Evolutionary conservation across 805 yeast species (phyloP), one percentile per base, ranked within the genome.

Genomic region (Saccharomycopsis sp.): DNA sequence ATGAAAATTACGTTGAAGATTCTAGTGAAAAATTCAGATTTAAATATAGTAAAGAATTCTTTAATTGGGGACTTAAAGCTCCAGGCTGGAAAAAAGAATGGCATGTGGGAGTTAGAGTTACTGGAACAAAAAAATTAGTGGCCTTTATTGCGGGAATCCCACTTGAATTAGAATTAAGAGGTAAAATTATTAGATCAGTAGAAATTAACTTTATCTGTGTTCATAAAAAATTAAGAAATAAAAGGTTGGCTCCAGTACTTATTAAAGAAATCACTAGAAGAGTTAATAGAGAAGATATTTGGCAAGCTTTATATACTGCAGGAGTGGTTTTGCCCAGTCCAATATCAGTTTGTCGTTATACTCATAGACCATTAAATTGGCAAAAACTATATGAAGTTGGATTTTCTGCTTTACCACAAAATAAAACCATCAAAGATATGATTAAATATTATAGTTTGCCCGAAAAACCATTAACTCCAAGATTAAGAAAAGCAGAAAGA

Each of bases 261-360:
- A 92, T 92, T 59, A 83, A 83, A 54, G 98, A 92, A 60, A 81
- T 92, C 49, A 92, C 97, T 3, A 72, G 98, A 56, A 71, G 97
- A 51, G 92, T 92, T 48, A 89, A 92, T 61, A 70, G 74, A 47
- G 68, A 70, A 33, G 74, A 83, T 44, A 82, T 88, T 45, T 92
- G 96, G 95, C 96, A 88, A 59, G 98, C 97, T 0, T 69, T 92
- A 45, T 86, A 85, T 61, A 89, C 98, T 8, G 95, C 89, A 0
- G 98, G 97, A 9, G 76, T 79, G 2, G 79, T 86, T 2, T 67
- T 92, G 42, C 98, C 98, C 18, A 77, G 88, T n/a, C 98, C 98
- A 0, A 74, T 89, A 3, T 66, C 94, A 10, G 76, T 85, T 2
- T 79, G 94, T 57, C 72, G 96, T 46, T 92, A 92, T 59, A 81